Percentiles rank a stretch among this genome's conserved stretches.
Evolutionary conservation across 768 basidiomycete species (phyloP).

Genomic region (Strobilomyces dryophilus): DNA sequence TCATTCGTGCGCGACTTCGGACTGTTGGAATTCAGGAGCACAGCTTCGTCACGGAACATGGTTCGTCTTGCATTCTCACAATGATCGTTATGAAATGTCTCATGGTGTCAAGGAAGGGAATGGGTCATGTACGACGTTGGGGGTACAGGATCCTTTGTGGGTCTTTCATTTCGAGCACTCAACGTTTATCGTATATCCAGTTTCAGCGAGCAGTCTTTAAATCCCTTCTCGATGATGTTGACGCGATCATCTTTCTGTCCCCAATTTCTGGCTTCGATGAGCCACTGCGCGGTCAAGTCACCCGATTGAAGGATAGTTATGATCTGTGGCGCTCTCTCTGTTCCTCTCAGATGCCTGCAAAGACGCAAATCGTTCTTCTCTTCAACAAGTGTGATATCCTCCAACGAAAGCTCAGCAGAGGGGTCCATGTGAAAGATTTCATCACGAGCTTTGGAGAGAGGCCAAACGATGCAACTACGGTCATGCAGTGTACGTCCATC

Average conservation of each 20-base stretch:
- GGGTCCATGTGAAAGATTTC: conserved; percentile 59
- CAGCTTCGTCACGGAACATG: conserved; percentile 55
- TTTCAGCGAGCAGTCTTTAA: conserved; percentile 69
- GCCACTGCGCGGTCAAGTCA: conserved; percentile 70
- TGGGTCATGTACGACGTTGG: conserved; percentile 85
- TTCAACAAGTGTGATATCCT: conserved; percentile 73
- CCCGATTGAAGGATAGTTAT: conserved; percentile 74
- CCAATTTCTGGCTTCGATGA: conserved; percentile 82
- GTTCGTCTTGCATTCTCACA: conserved; percentile 34
- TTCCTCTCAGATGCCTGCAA: conserved; percentile 57
- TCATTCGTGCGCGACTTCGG: conserved; percentile 72
- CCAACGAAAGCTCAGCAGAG: conserved; percentile 66
- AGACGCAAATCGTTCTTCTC: conserved; percentile 51
- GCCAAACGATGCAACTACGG: conserved; percentile 64
- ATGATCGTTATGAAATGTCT: background rate
- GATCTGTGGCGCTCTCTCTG: conserved; percentile 75
- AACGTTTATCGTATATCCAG: conserved; percentile 6
- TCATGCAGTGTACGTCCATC: conserved; percentile 57
- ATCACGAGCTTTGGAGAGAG: conserved; percentile 74
- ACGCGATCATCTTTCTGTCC: conserved; percentile 78
- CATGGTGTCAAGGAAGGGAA: conserved; percentile 50
- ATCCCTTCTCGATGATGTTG: conserved; percentile 77
- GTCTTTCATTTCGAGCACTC: conserved; percentile 5
- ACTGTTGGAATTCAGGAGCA: conserved; percentile 80
- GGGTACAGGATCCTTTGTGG: conserved; percentile 64